These are phyloP conservation scores for Lactarius indigo DNA, from an alignment of 768 basidiomycete genomes.

Conservation along the genomic window DNA sequence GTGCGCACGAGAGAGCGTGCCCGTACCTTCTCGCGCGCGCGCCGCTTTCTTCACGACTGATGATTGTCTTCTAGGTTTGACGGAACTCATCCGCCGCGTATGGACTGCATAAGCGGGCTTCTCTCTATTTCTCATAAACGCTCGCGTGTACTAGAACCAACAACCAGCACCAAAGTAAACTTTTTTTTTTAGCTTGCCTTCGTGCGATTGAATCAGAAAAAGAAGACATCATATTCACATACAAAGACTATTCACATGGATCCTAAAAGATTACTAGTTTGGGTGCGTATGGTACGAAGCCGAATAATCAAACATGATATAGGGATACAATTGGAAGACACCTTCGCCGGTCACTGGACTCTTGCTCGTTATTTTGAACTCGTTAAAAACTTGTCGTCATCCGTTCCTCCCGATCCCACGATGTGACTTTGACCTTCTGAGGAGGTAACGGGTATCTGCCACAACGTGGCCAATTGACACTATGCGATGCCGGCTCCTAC, in stretches of 20 bases:
- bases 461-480: not conserved
- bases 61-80: constrained; percentile 54
- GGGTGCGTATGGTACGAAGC: not conserved
- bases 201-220: not conserved
- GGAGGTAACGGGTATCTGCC: not conserved
- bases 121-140: too few species aligned
- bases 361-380: not conserved
- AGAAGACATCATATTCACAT: not conserved
- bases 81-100: constrained; percentile 75
- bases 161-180: not conserved
- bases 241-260: not conserved
- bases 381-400: not conserved
- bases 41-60: not conserved
- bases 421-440: not conserved
- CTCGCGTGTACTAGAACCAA: constrained; percentile 11
- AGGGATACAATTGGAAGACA: not conserved
- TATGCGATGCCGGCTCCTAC: constrained; percentile 21
- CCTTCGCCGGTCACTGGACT: not conserved
- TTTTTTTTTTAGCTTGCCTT: too few species aligned
- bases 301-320: not conserved
- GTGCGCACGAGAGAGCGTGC: too few species aligned
- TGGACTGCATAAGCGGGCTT: constrained; percentile 65
- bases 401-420: not conserved
- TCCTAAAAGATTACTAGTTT: not conserved
- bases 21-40: too few species aligned